Evolutionary conservation across 2,329 filamentous ascomycete species (phyloP), one percentile per base, ranked within the genome.

Genomic region (Ilyonectria sp.): DNA sequence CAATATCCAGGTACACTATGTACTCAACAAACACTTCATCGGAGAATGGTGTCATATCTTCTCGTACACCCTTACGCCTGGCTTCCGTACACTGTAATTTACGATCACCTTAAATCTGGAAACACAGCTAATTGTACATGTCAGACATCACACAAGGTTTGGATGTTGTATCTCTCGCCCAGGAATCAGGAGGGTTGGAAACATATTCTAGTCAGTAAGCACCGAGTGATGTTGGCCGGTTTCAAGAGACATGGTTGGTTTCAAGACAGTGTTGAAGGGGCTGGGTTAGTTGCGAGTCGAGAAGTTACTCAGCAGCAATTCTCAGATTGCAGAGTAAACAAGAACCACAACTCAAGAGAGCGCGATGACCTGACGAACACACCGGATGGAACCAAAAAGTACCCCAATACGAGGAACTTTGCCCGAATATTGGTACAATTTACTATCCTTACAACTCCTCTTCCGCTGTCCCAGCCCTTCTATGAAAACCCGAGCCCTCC

Each of bases 381-480:
- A 21, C 7, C 5, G 11, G 15, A 15, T 10, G 50, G 29, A 53
- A 53, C 50, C 50, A 44, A 83, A 31, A 17, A 56, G 21, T 31
- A 44, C 53, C 1, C 83, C 81, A 15, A 60, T 43, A 62, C n/a
- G 33, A 62, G 33, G 35, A 7, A 55, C 54, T 29, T 62, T 70
- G 60, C 60, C 63, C 63, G 70, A 68, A 74, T 77, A 72, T 70
- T 78, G 74, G 75, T 79, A 78, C 75, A 77, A 73, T 78, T 71
- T 74, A 71, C 71, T 78, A 79, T 79, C 77, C 77, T 72, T 79
- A 75, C 76, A 80, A 76, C 76, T 76, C 76, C 74, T 66, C 68
- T 62, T 70, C 71, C 75, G 69, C 70, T 76, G 63, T 71, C 63
- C 67, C 71, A 60, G 69, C 72, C 71, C 70, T 69, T 77, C 71